phyloP scores from a whole-genome alignment of 768 basidiomycete species.

The Dioszegia crocea region DNA sequence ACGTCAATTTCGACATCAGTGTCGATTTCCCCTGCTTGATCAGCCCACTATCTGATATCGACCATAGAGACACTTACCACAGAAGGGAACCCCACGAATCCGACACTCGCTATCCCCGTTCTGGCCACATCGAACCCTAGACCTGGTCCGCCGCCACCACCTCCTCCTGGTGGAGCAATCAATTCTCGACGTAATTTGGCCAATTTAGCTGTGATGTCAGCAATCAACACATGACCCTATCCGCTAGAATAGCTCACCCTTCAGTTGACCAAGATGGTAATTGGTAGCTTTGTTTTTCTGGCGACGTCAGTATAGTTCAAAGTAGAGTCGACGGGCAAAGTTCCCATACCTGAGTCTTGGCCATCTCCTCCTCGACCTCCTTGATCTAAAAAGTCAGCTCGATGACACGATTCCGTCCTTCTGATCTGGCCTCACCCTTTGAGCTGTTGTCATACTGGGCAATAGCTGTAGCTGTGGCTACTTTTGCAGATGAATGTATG shows the following conservation, averaged over 20 bases:
- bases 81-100: constrained; percentile 76
- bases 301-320: constrained; percentile 1
- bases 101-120: constrained; percentile 75
- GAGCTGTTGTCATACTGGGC: constrained; percentile 44
- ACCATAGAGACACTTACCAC: too few species aligned
- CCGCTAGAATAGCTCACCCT: constrained; percentile 52
- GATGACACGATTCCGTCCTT: not conserved
- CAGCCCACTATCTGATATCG: too few species aligned
- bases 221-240: not conserved
- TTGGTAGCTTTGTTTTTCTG: constrained; percentile 52
- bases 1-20: constrained; percentile 49
- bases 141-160: constrained; percentile 83
- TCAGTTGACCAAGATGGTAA: constrained; percentile 92
- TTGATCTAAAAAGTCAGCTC: constrained; percentile 60
- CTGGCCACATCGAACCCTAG: constrained; percentile 96
- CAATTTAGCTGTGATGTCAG: constrained; percentile 64
- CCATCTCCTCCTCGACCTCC: constrained; percentile 68
- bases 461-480: not conserved
- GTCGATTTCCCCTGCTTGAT: constrained; percentile 46
- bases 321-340: not conserved
- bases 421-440: constrained; percentile 27
- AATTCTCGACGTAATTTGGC: constrained; percentile 94
- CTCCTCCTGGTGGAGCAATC: constrained; percentile 64
- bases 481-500: too few species aligned
- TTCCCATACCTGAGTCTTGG: constrained; percentile 68